Evolutionary conservation across 2,329 filamentous ascomycete species (phyloP).

Genomic region (Colletotrichum tanaceti): DNA sequence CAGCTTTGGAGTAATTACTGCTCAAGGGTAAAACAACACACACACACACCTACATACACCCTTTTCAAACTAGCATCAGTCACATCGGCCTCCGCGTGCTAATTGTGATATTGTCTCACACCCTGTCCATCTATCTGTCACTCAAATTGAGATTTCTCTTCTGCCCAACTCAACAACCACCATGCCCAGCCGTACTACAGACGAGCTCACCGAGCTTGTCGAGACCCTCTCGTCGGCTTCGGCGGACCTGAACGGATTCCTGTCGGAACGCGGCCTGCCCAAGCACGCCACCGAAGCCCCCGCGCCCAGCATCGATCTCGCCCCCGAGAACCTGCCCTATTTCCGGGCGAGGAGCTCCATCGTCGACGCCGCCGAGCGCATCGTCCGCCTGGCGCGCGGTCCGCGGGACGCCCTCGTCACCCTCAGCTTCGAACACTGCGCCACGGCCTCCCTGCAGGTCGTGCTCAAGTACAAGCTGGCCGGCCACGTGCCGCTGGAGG

Average conservation of each 20-base stretch:
- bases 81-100: not conserved
- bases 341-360: conserved; percentile 10
- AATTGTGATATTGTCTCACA: no score
- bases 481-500: conserved; percentile 1
- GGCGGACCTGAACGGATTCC: conserved; percentile 1
- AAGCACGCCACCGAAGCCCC: not conserved
- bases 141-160: no score
- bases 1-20: no score
- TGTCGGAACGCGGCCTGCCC: not conserved
- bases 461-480: conserved; percentile 21
- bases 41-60: no score
- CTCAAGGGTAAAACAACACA: no score
- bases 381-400: conserved; percentile 6
- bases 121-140: no score
- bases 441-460: conserved; percentile 16
- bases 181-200: conserved; percentile 3
- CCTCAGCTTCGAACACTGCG: conserved; percentile 25
- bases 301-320: not conserved
- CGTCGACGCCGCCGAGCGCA: conserved; percentile 8
- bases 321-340: conserved; percentile 4
- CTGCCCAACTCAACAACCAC: no score
- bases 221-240: conserved; percentile 4
- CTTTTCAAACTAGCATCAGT: no score
- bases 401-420: conserved; percentile 4
- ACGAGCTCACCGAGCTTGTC: conserved; percentile 17